phyloP scores from a whole-genome alignment of 768 basidiomycete genomes.

The Macrolepiota dolichaula region DNA sequence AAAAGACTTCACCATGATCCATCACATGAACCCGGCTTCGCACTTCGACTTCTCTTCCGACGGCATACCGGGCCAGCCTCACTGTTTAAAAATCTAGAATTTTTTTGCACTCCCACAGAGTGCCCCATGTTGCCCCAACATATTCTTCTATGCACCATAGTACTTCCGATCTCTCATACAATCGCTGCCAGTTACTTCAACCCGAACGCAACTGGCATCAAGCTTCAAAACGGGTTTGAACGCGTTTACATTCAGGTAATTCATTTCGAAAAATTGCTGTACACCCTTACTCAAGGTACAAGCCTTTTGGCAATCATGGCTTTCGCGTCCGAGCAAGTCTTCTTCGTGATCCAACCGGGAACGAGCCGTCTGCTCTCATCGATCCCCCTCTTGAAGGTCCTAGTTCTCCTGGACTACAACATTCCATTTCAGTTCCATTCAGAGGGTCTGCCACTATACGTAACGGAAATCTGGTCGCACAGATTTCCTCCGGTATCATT shows the following conservation, averaged over 20 bases:
- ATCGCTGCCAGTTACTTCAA: slow-evolving; percentile 17
- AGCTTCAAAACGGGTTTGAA: slow-evolving; percentile 33
- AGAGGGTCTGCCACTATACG: slow-evolving; percentile 26
- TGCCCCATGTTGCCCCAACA: background rate
- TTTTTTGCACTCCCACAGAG: background rate
- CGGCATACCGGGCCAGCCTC: background rate
- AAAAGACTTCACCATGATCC: background rate
- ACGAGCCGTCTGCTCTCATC: slow-evolving; percentile 29
- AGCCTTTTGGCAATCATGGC: slow-evolving; percentile 35
- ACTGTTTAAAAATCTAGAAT: background rate
- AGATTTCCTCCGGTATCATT: slow-evolving; percentile 21
- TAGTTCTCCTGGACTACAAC: slow-evolving; percentile 24
- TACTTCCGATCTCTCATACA: background rate
- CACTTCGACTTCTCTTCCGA: background rate
- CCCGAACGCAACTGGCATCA: slow-evolving; percentile 29
- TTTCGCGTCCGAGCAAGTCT: slow-evolving; percentile 33
- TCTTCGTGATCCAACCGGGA: slow-evolving; percentile 30
- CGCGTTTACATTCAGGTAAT: slow-evolving; percentile 29
- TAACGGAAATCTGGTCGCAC: slow-evolving; percentile 29
- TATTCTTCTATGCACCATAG: background rate
- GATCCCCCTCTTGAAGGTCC: slow-evolving; percentile 34
- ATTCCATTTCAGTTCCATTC: slow-evolving; percentile 26
- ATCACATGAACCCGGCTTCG: background rate
- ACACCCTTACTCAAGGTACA: background rate
- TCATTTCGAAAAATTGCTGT: background rate